Evolutionary conservation across 2,329 filamentous ascomycete species (phyloP).

Genomic region (Fusarium graminum): DNA sequence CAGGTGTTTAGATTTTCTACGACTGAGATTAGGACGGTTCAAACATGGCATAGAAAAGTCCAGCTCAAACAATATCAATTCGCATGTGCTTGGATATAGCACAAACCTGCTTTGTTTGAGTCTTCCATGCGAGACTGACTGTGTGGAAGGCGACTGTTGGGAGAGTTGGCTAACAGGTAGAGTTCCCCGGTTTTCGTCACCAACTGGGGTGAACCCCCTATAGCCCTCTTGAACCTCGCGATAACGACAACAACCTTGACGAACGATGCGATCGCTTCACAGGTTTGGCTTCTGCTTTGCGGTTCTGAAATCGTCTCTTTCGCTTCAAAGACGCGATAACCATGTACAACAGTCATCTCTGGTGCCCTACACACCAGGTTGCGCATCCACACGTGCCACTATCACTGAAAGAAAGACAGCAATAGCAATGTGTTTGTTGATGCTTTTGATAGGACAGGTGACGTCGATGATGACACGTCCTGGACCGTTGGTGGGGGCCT

Average conservation of each 20-base stretch:
- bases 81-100: slow-evolving; percentile 4
- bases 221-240: slow-evolving; percentile 3
- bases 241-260: background rate
- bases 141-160: background rate
- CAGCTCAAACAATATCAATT: slow-evolving; percentile 3
- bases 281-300: background rate
- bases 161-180: slow-evolving; percentile 15
- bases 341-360: slow-evolving; percentile 7
- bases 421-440: slow-evolving; percentile 12
- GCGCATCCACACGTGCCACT: slow-evolving; percentile 18
- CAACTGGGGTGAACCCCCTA: slow-evolving; percentile 3
- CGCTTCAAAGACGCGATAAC: background rate
- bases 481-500: background rate
- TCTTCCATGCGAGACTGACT: slow-evolving; percentile 8
- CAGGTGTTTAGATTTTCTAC: too few relatives aligned
- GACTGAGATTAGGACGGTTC: too few relatives aligned
- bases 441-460: slow-evolving; percentile 21
- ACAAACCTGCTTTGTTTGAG: slow-evolving; percentile 10
- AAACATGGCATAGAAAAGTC: too few relatives aligned
- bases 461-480: slow-evolving; percentile 30
- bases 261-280: background rate
- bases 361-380: slow-evolving; percentile 16
- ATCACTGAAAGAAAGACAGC: slow-evolving; percentile 14
- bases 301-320: slow-evolving; percentile 1
- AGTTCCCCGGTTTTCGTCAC: slow-evolving; percentile 13